Evolutionary conservation across 1,284 basidiomycete species (phyloP).

Genomic region (Pseudozyma pruni): DNA sequence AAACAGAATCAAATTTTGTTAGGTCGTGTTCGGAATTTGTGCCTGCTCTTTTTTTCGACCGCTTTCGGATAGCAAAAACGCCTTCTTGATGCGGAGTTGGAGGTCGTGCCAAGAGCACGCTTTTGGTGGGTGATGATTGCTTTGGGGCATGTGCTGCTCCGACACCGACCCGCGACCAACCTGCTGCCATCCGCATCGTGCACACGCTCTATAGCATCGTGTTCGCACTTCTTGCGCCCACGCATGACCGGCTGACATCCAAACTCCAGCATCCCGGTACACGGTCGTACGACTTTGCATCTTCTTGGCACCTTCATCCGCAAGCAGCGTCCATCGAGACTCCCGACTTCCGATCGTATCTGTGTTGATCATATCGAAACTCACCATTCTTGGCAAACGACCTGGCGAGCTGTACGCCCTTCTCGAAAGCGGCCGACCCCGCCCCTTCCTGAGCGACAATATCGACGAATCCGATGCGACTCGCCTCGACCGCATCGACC

Average conservation of each 20-base stretch:
- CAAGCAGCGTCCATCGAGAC: no score
- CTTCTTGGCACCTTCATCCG: no score
- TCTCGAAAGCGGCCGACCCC: conserved; percentile 20
- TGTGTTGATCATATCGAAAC: no score
- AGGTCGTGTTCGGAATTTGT: conserved; percentile 11
- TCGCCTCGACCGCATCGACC: conserved; percentile 77
- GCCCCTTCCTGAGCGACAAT: conserved; percentile 73
- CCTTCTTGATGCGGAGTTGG: background rate
- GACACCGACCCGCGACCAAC: conserved; percentile 6
- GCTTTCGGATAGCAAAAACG: conserved; percentile 7
- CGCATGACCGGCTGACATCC: conserved; percentile 5
- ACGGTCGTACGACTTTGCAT: conserved; percentile 8
- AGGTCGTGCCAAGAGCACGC: no score
- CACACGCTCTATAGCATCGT: no score
- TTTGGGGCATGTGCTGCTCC: no score
- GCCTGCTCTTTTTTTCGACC: background rate
- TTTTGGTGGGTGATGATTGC: no score
- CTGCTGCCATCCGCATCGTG: background rate
- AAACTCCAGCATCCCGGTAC: background rate
- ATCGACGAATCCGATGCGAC: conserved; percentile 81
- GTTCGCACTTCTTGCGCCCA: conserved; percentile 5
- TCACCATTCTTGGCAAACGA: conserved; percentile 74
- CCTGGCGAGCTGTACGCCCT: conserved; percentile 34
- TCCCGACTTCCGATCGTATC: no score
- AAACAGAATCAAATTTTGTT: background rate